Evolutionary conservation across 139 green algal genomes (phyloP), one percentile per base, ranked within the genome.

Genomic region (Micromonas pusilla): DNA sequence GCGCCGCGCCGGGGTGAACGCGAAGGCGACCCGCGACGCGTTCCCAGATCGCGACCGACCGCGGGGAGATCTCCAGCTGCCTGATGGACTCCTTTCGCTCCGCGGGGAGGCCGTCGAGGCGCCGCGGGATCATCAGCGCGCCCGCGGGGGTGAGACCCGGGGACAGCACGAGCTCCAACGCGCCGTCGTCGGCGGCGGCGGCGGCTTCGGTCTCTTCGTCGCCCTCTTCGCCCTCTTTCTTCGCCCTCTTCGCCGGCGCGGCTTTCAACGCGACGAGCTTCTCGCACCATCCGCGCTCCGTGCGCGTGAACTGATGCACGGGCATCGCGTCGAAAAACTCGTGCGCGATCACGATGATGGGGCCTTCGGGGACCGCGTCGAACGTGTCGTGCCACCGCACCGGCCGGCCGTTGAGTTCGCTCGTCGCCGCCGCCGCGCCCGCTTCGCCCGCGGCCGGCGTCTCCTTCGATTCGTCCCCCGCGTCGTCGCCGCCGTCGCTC

Each of bases 261-360:
- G 54, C 80, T 72, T 0, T 39, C 0, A 52, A 72, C 67, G 32
- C 76, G 1, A 97, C 86, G 68, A 97, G 84, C 54, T 88, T 87
- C 83, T 97, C 92, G 54, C 89, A 80, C 92, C 92, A 96, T 26
- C 82, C 83, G 4, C 75, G 38, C 52, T 88, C 83, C 19, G 80
- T 85, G 38, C 70, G 80, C 60, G 77, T 66, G 64, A 99, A 97
- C 66, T 97, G 92, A 81, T 98, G 95, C 45, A 97, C 91, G 1
- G 95, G 95, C 57, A 98, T 86, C 0, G 95, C 95, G 66, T 99
- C 95, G 25, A 99, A 81, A 79, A 98, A 97, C 85, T 99, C 95
- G 77, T 99, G 93, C 5, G 89, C 93, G 2, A 99, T 89, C 82
- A 91, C 89, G 16, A 98, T 70, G 2, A 87, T 85, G 0, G 91